Conservation (phyloP, 2,329 filamentous ascomycete genomes). For the Fusarium newnesense region DNA sequence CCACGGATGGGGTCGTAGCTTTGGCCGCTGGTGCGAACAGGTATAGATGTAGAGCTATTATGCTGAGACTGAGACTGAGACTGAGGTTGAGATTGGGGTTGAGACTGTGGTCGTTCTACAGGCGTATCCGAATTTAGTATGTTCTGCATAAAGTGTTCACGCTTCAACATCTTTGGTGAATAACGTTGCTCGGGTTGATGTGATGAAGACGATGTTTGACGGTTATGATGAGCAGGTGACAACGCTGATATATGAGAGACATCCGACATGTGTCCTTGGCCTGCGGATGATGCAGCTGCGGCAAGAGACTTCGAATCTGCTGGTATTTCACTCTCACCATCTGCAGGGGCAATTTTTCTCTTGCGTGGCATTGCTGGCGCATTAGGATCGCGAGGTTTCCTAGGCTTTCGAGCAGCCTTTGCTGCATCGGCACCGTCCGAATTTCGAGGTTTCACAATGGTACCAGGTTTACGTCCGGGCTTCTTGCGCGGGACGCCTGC, state of each 20-base stretch:
- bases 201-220: constrained; percentile 40
- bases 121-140: constrained; percentile 64
- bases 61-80: constrained; percentile 20
- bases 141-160: constrained; percentile 65
- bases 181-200: constrained; percentile 47
- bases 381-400: constrained; percentile 70
- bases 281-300: constrained; percentile 40
- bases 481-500: constrained; percentile 71
- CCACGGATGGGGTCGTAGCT: constrained; percentile 92
- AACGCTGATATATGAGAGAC: constrained; percentile 39
- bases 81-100: constrained; percentile 26
- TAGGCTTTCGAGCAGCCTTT: constrained; percentile 60
- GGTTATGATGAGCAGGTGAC: constrained; percentile 46
- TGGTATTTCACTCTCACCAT: constrained; percentile 51
- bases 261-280: constrained; percentile 39
- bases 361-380: constrained; percentile 65
- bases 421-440: constrained; percentile 51
- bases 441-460: constrained; percentile 58
- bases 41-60: constrained; percentile 57
- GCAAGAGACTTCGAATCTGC: constrained; percentile 50
- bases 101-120: constrained; percentile 32
- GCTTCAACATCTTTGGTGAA: constrained; percentile 61
- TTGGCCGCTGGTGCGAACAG: constrained; percentile 75
- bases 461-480: constrained; percentile 72
- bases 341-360: constrained; percentile 60